Base-by-base conservation (phyloP, 2,329 filamentous ascomycete species). In the Tricladium varicosporioides region DNA sequence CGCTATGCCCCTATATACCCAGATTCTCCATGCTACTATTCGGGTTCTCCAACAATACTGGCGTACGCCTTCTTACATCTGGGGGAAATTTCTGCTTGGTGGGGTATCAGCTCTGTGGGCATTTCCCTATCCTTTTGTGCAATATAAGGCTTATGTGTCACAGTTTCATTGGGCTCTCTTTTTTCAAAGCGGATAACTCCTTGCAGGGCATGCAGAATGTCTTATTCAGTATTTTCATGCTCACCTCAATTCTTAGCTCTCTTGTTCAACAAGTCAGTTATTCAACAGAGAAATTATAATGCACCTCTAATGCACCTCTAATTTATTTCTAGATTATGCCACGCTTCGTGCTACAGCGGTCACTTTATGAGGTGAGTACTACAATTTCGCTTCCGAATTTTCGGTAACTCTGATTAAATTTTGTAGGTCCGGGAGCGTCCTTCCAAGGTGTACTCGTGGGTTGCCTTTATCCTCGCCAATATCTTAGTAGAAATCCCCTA, bases 401-500 rank as follows among this genome's bases (percentile, higher is more conserved):
- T 7, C 7, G 22, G 22, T 27, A 27, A 27, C 22, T 4, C 22
- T 27, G 22, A 27, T 27, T 27, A 27, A 27, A 7, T 27, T 27
- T 3, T 4, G 22, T 27, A 27, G 22, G 22, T 27, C 22, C 81
- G 89, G 8, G 89, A 93, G 70, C 80, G 84, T 49, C 88, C 82
- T 16, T 83, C 86, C 14, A 91, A 91, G 71, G 91, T 91, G 36
- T 93, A 93, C 72, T 85, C 82, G 2, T 88, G 85, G 75, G 74
- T 87, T 57, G 74, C 85, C 33, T 73, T 88, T 10, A 78, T 89
- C 66, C 69, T 87, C 0, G 88, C 88, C 57, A 84, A 88, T 42
- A 88, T 95, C 62, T 75, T 91, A 33, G 89, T 92, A 57, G 92
- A 96, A 72, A 76, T 96, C 3, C 90, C 91, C 0, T 96, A 89